Percentiles rank a stretch among this genome's conserved stretches.
Conservation (phyloP, 768 basidiomycete genomes). For the Mycena vulgaris region DNA sequence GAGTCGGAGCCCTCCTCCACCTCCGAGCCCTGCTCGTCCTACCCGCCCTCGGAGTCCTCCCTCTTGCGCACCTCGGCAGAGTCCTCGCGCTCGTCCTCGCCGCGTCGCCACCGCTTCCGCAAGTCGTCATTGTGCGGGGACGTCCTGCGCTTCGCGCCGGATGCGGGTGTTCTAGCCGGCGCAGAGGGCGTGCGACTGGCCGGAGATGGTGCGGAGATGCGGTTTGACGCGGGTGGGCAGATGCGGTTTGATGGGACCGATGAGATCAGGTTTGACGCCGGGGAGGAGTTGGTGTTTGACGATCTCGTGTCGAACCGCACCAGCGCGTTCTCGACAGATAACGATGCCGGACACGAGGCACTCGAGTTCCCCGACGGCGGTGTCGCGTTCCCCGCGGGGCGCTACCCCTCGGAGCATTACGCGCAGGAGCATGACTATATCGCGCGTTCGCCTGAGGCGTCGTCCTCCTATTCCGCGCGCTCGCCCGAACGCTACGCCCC, state of each 20-base stretch:
- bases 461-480: background rate
- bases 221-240: background rate
- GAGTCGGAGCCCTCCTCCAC: background rate
- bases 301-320: conserved; percentile 7
- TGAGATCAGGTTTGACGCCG: no score
- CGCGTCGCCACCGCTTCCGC: conserved; percentile 39
- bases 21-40: no score
- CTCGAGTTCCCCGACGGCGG: conserved; percentile 11
- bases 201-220: background rate
- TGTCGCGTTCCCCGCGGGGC: conserved; percentile 26
- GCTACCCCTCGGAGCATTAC: no score
- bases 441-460: background rate
- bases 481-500: no score
- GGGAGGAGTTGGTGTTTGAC: background rate
- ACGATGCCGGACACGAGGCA: conserved; percentile 32
- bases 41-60: conserved; percentile 40
- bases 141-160: conserved; percentile 31
- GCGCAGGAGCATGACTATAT: background rate
- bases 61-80: conserved; percentile 53
- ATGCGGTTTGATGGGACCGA: background rate
- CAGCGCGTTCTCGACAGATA: conserved; percentile 30
- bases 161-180: conserved; percentile 15
- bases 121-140: conserved; percentile 34
- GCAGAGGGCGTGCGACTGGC: background rate
- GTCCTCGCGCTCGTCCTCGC: conserved; percentile 50